Base-by-base conservation (phyloP, 2,329 filamentous ascomycete genomes). In the Aspergillus novofumigatus region DNA sequence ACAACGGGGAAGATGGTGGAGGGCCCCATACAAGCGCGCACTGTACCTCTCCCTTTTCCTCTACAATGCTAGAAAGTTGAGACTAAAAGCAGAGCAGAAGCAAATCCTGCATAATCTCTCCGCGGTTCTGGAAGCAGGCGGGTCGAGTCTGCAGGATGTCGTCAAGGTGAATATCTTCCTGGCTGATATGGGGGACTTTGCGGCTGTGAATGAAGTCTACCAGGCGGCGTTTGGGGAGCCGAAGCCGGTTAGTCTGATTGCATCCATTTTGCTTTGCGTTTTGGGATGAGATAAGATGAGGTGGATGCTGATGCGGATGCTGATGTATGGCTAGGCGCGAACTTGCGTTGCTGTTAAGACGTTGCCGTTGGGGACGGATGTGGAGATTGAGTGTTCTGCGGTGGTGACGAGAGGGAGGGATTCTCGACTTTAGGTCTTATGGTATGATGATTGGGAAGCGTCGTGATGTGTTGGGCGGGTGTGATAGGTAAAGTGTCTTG, bases 191-290 rank as follows among this genome's bases (percentile, higher is more conserved):
- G 75, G 79, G 45, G 78, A 88, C 69, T 89, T 87, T 65, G 77
- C 74, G 72, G 86, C 86, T 73, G 90, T 95, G 85, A 96, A 96
- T 77, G 81, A 82, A 67, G 88, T 91, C 73, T 96, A 94, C 38
- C 52, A 55, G 23, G 55, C 59, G n/a, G 63, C 63, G 35, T 71
- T 71, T 49, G 53, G 49, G 42, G 64, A 65, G 52, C 63, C 65
- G 1, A 66, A 64, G 58, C 68, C 68, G 26, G 69, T 69, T 52
- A 55, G 65, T 62, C 59, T 53, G 32, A 1, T 54, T 49, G 25
- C n/a, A 23, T 32, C 44, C n/a, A 21, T 49, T 48, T 35, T 9
- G n/a, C 25, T 47, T 47, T n/a, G 4, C 51, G 11, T 45, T 20
- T 52, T 5, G 25, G 6, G 25, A 26, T 7, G 25, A 26, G 25